phyloP scores from a whole-genome alignment of 2,329 filamentous ascomycete genomes.

The Penicillium sp. region DNA sequence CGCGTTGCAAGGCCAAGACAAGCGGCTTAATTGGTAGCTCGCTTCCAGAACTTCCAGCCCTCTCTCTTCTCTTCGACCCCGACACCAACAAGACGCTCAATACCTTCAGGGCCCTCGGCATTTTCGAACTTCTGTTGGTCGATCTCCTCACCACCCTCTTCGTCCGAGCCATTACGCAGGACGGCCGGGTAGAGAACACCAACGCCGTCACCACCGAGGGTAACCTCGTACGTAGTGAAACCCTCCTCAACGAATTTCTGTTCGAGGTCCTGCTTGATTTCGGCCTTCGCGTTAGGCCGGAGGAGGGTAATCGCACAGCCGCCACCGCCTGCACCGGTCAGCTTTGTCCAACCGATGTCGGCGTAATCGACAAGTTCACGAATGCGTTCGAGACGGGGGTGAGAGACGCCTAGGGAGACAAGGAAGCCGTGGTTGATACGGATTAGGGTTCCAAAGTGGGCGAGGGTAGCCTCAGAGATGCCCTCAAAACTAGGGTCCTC shows the following conservation, averaged over 20 bases:
- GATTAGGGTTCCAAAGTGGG: constrained; percentile 81
- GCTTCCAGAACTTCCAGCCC: constrained; percentile 84
- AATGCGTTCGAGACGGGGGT: constrained; percentile 87
- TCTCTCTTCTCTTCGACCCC: constrained; percentile 67
- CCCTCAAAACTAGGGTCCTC: constrained; percentile 66
- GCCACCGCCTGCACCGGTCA: constrained; percentile 92
- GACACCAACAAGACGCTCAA: constrained; percentile 85
- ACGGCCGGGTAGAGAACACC: constrained; percentile 93
- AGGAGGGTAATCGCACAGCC: constrained; percentile 93
- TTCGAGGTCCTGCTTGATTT: constrained; percentile 64
- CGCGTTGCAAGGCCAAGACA: background rate
- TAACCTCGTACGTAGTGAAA: constrained; percentile 84
- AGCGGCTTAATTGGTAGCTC: constrained; percentile 16
- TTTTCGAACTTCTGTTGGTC: constrained; percentile 84
- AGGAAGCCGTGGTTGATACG: constrained; percentile 91
- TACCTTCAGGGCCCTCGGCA: constrained; percentile 77
- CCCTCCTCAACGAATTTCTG: constrained; percentile 66
- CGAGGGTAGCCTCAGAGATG: constrained; percentile 62
- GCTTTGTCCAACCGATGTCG: constrained; percentile 92
- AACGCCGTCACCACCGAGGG: constrained; percentile 87
- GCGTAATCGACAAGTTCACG: constrained; percentile 87
- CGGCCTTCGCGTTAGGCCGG: constrained; percentile 60
- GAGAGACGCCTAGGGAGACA: constrained; percentile 88
- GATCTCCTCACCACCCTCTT: constrained; percentile 87
- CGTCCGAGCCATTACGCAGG: constrained; percentile 77